Evolutionary conservation across 2,329 filamentous ascomycete genomes (phyloP).

Genomic region (Lachnellula suecica): DNA sequence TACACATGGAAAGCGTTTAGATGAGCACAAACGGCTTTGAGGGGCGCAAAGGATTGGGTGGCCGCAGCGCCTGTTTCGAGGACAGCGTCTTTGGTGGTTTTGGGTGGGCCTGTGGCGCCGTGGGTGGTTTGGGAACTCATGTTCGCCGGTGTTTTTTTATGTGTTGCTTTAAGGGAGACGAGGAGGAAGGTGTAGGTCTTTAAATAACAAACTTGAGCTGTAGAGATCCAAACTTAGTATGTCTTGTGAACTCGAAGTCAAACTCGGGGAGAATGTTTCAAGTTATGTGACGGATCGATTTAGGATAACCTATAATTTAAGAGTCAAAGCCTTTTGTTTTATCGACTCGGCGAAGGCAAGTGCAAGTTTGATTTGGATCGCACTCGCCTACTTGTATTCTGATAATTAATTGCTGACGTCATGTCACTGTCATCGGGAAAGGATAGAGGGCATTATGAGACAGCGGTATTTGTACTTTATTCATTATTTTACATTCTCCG

Average conservation of each 20-base stretch:
- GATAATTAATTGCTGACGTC: slow-evolving; percentile 1
- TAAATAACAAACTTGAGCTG: too few species aligned
- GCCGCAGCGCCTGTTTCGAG: slow-evolving; percentile 61
- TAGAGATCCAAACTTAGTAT: too few species aligned
- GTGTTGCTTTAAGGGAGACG: not conserved
- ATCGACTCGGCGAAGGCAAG: too few species aligned
- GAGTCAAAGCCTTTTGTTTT: too few species aligned
- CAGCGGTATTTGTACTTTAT: not conserved
- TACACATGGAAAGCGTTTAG: slow-evolving; percentile 84
- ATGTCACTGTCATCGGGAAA: not conserved
- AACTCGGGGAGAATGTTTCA: too few species aligned
- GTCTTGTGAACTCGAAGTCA: too few species aligned
- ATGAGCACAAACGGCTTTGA: slow-evolving; percentile 77
- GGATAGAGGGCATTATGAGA: not conserved
- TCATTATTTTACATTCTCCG: not conserved
- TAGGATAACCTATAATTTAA: too few species aligned
- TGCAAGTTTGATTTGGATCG: too few species aligned
- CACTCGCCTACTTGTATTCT: too few species aligned
- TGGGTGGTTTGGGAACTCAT: slow-evolving; percentile 19
- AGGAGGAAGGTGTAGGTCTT: not conserved
- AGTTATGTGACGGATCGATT: too few species aligned
- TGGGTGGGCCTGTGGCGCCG: slow-evolving; percentile 8
- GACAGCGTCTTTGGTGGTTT: slow-evolving; percentile 54
- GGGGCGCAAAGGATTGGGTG: slow-evolving; percentile 66
- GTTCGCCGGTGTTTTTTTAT: not conserved